These are phyloP conservation scores for Phaeotremella skinneri DNA, from an alignment of 768 basidiomycete genomes.

Conservation along the genomic window DNA sequence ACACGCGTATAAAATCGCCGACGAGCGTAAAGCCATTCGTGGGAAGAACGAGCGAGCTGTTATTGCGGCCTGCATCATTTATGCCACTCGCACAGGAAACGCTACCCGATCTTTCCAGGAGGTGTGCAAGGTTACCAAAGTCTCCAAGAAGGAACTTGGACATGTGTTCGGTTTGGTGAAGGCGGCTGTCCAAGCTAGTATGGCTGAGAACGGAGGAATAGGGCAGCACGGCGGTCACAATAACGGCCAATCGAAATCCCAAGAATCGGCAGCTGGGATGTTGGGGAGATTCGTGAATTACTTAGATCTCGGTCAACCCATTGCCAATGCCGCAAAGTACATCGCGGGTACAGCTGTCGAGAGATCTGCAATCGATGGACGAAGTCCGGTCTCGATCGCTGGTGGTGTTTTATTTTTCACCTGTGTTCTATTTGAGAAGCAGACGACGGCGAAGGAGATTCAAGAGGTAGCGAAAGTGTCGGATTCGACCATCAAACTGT, in stretches of 20 bases:
- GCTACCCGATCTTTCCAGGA: conserved; percentile 96
- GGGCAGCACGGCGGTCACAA: not conserved
- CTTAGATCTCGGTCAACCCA: conserved; percentile 40
- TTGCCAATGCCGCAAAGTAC: conserved; percentile 49
- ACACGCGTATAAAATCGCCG: conserved; percentile 93
- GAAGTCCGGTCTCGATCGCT: conserved; percentile 97
- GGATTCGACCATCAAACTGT: conserved; percentile 87
- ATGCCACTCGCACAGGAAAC: conserved; percentile 90
- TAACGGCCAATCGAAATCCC: conserved; percentile 23
- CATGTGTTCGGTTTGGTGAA: conserved; percentile 88
- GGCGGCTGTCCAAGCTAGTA: conserved; percentile 69
- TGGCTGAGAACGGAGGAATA: conserved; percentile 1
- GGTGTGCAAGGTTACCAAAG: conserved; percentile 87
- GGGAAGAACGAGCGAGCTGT: conserved; percentile 90
- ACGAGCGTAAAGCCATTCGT: conserved; percentile 78
- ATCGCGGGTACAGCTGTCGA: conserved; percentile 45
- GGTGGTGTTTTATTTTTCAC: conserved; percentile 94
- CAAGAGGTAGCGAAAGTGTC: conserved; percentile 87
- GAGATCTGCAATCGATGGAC: conserved; percentile 66
- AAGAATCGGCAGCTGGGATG: conserved; percentile 31
- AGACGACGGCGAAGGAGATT: conserved; percentile 78
- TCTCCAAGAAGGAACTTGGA: conserved; percentile 91
- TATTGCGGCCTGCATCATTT: conserved; percentile 96
- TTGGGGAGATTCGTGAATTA: conserved; percentile 44
- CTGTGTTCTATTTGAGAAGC: conserved; percentile 71